These are phyloP conservation scores for Hordeum pubiflorum DNA, from an alignment of 202 grass and related monocot genomes.

Conservation along the genomic window DNA sequence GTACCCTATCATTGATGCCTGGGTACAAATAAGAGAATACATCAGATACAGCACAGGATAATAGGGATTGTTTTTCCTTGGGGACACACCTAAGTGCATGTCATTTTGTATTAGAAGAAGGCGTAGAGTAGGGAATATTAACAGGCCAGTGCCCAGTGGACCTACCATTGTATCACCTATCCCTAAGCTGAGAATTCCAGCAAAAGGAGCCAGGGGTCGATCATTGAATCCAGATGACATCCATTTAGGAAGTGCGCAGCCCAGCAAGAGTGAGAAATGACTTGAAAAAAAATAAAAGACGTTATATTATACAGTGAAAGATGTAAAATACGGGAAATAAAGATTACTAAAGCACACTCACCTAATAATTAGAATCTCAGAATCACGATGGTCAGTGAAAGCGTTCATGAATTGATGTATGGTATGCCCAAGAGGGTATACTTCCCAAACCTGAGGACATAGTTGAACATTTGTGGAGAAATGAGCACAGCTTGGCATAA, in stretches of 20 bases:
- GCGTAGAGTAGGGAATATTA: background rate
- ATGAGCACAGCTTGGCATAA: slow-evolving; percentile 4
- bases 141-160: slow-evolving; percentile 6
- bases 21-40: slow-evolving; percentile 11
- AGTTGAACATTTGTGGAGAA: slow-evolving; percentile 7
- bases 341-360: background rate
- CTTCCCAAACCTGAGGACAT: slow-evolving; percentile 66
- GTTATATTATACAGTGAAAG: background rate
- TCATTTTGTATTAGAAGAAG: background rate
- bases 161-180: slow-evolving; percentile 98
- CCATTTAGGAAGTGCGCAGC: slow-evolving; percentile 98
- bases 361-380: slow-evolving; percentile 96
- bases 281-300: slow-evolving; percentile 36
- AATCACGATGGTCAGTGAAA: slow-evolving; percentile 99
- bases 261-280: slow-evolving; percentile 91
- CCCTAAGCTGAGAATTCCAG: slow-evolving; percentile 95
- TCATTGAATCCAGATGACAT: slow-evolving; percentile 91
- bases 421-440: slow-evolving; percentile 70
- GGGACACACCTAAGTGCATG: background rate
- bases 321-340: slow-evolving; percentile 1
- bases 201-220: slow-evolving; percentile 78
- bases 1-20: slow-evolving; percentile 97
- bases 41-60: background rate
- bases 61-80: background rate
- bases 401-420: slow-evolving; percentile 96